Percentiles rank a stretch among this genome's conserved stretches.
These are phyloP conservation scores for Xylaria sp. DNA, from an alignment of 2,329 filamentous ascomycete genomes.

Conservation along the genomic window DNA sequence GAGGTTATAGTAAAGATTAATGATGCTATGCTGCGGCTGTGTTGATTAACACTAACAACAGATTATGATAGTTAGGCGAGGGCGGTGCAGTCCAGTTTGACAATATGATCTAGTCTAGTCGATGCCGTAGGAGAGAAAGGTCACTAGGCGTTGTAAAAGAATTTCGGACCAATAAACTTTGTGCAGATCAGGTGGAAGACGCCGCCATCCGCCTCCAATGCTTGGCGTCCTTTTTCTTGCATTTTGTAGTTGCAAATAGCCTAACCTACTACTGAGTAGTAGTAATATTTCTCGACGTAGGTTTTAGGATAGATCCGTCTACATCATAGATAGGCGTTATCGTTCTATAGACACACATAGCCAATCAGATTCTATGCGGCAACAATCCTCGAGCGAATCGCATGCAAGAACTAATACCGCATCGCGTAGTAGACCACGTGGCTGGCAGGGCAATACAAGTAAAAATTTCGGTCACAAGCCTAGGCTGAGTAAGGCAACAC, in stretches of 20 bases:
- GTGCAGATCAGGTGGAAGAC: constrained; percentile 12
- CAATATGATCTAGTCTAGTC: neutral
- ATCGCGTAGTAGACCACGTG: constrained; percentile 6
- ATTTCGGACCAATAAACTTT: constrained; percentile 2
- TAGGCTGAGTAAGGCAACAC: constrained; percentile 8
- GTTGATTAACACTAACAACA: neutral
- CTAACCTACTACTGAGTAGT: neutral
- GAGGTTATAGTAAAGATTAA: neutral
- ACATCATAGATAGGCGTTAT: neutral
- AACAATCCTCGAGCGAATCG: neutral
- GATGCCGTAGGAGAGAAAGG: neutral
- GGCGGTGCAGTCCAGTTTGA: constrained; percentile 1
- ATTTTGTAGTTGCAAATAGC: constrained; percentile 3
- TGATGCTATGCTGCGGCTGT: constrained; percentile 1
- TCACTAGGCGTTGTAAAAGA: neutral
- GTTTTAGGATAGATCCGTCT: constrained; percentile 12
- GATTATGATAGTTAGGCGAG: neutral
- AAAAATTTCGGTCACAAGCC: constrained; percentile 1
- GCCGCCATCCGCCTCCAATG: constrained; percentile 7
- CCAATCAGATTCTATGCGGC: neutral
- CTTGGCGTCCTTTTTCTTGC: neutral
- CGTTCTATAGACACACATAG: neutral
- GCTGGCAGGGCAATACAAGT: neutral
- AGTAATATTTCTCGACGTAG: neutral
- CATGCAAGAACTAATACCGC: neutral